Conservation (phyloP, 108 stramenopile species). For the Fragilariopsis cylindrus region DNA sequence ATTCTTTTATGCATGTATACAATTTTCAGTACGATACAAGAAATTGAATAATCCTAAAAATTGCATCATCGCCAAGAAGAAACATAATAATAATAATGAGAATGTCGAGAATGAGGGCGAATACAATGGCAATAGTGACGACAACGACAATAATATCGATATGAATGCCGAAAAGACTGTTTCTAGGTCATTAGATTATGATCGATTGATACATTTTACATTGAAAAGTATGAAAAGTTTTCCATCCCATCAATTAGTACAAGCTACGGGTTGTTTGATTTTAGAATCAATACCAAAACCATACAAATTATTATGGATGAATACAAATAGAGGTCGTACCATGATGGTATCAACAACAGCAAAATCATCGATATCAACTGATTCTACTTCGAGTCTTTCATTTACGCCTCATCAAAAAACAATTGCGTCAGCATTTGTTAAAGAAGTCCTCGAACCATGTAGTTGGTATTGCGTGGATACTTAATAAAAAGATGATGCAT, state of each 20-base stretch:
- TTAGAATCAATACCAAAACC: background rate
- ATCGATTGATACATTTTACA: background rate
- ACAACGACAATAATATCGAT: background rate
- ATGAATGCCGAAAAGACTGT: background rate
- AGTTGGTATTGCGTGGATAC: conserved; percentile 2
- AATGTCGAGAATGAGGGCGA: too few relatives aligned
- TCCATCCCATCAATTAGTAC: conserved; percentile 1
- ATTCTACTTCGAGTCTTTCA: background rate
- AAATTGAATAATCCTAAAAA: too few relatives aligned
- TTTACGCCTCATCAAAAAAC: background rate
- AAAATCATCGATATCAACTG: background rate
- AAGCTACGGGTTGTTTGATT: conserved; percentile 2
- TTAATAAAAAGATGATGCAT: background rate
- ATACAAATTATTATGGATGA: background rate
- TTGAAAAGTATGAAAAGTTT: background rate
- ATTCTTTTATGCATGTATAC: conserved; percentile 10
- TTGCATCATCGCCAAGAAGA: background rate
- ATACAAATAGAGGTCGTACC: background rate
- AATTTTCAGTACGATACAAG: background rate
- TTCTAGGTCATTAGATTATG: background rate
- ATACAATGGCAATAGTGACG: background rate
- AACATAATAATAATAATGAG: background rate
- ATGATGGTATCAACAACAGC: background rate
- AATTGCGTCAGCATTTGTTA: background rate
- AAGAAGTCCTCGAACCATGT: background rate